Evolutionary conservation across 805 yeast genomes (phyloP), one percentile per base, ranked within the genome.

Genomic region (Metschnikowia santaceciliae): DNA sequence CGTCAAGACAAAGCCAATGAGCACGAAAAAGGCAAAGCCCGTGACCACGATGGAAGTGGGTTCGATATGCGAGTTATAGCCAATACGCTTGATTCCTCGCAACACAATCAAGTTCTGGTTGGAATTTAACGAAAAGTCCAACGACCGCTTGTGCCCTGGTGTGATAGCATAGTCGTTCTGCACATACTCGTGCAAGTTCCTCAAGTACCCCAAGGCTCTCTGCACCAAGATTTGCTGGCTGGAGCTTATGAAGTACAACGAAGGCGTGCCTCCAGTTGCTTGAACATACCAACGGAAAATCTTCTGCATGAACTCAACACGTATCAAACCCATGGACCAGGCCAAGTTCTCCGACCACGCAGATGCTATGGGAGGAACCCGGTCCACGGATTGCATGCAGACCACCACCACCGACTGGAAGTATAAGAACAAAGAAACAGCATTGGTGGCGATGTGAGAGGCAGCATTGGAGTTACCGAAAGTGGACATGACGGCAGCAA

Each of bases 281-380:
- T 88, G 90, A 41, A 88, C 81, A 60, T 84, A 88, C 95, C 95
- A 88, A 60, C 92, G 75, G 67, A 88, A 85, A 54, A 88, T 84
- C 53, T 81, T 72, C 69, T 91, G 96, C 96, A 91, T 88, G 65
- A 90, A 91, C 2, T 63, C 61, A 38, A 87, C 79, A 64, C 85
- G 75, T 59, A 91, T 88, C 53, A 91, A 75, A 2, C 97, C 97
- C 87, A 91, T 88, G 1, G 96, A 88, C 97, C 97, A 91, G 30
- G 90, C 90, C 62, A 91, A 75, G 63, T 91, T 90, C 67, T 88
- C 95, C 6, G 90, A 75, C 97, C 97, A 91, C 8, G 96, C 83
- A 11, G 87, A 78, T 7, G 96, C 97, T 61, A 91, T 89, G 15
- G 97, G 97, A 7, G 97, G 97, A 4, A 88, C 84, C 51, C 86